Base-by-base conservation (phyloP, 495 filamentous ascomycete genomes). In the Staphylotrichum tortipilum region DNA sequence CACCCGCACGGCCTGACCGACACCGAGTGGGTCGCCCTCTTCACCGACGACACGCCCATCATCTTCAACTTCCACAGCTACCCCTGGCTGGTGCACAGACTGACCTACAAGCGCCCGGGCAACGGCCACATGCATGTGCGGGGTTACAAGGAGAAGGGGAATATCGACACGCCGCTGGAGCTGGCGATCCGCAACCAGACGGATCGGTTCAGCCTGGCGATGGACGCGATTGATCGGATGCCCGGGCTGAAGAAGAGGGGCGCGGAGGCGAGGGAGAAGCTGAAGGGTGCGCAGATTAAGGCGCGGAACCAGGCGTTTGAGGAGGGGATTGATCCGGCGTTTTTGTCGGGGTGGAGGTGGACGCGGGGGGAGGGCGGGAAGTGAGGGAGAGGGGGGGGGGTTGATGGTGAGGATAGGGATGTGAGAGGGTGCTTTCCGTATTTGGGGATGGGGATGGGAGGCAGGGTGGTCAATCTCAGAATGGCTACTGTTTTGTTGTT, bases 41-140 rank as follows among this genome's bases (percentile, higher is more conserved):
- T 86, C 70, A 88, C 83, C 1, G 65, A 68, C 18, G 68, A 85
- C 70, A 79, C 72, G 50, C 83, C 83, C 29, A 72, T 85, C 62
- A 77, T 86, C 55, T 86, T 88, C 77, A 86, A 86, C 70, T 86
- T 86, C 78, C 83, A 88, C 68, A 80, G 76, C 15, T 86, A 88
- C 65, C 84, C 84, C 2, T 88, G 81, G 81, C 73, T 86, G 55
- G 77, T 88, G 33, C 82, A 86, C 67, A 73, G 83, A 22, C 62
- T 88, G 48, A 81, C 81, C 1, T 86, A 86, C 68, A 82, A 82
- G 68, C 79, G 82, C 0, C 76, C 76, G 0, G 81, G 80, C 12
- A 74, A 73, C 45, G n/a, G 35, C 29, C 75, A 79, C 54, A 80
- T 86, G 44, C 81, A 84, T 56, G 83, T 86, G n/a, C 69, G 80